Percentiles rank a stretch among this genome's conserved stretches.
Evolutionary conservation across 371 early-diverging fungal genomes (phyloP).

Genomic region (Entomophthora muscae): DNA sequence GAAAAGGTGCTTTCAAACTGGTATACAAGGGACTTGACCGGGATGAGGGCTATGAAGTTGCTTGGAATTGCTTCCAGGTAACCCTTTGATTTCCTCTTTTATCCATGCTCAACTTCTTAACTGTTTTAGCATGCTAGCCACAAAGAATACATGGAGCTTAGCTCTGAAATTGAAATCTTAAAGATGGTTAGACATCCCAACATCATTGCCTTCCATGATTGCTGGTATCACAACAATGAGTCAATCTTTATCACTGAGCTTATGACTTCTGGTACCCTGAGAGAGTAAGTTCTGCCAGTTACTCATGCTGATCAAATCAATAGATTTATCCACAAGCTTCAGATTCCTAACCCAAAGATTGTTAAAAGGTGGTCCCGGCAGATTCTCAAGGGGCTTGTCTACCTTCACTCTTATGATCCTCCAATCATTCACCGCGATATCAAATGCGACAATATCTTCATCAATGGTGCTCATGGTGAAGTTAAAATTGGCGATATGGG

Average conservation of each 20-base stretch:
- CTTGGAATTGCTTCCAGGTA: conserved; percentile 68
- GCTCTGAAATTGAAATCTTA: conserved; percentile 63
- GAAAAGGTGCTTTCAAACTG: conserved; percentile 71
- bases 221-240: conserved; percentile 53
- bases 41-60: conserved; percentile 85
- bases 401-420: conserved; percentile 64
- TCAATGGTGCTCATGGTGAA: conserved; percentile 80
- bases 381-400: conserved; percentile 64
- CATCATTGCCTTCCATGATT: conserved; percentile 71
- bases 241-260: conserved; percentile 83
- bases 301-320: background rate
- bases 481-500: conserved; percentile 91
- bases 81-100: conserved; percentile 20
- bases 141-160: conserved; percentile 45
- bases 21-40: conserved; percentile 83
- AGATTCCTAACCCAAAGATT: conserved; percentile 46
- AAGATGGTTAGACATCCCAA: conserved; percentile 66
- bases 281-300: conserved; percentile 20
- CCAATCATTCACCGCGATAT: conserved; percentile 86
- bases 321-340: conserved; percentile 44
- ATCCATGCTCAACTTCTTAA: conserved; percentile 51
- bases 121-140: conserved; percentile 32
- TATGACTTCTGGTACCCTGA: conserved; percentile 80
- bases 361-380: conserved; percentile 68
- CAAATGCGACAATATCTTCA: conserved; percentile 78